A percentile compares a stretch with the other conserved stretches of the same genome.
Evolutionary conservation across 768 basidiomycete species (phyloP).

Genomic region (Chalciporus piperatus): DNA sequence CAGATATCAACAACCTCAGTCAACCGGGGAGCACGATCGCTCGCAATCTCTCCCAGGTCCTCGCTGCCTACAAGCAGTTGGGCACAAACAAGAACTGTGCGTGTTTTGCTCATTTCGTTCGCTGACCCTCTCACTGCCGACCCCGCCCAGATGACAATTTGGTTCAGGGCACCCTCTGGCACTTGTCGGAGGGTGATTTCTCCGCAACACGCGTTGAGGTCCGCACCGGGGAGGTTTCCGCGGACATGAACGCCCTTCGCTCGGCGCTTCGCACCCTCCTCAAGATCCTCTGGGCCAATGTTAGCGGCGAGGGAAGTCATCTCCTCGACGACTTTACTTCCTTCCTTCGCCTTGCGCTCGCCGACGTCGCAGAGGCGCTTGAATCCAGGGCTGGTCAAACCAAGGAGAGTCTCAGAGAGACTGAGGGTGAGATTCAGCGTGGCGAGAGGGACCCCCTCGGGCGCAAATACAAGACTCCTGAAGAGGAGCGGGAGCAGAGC

Average conservation of each 20-base stretch:
- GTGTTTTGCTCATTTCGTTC: not conserved
- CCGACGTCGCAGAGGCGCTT: conserved; percentile 61
- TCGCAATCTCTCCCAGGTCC: conserved; percentile 45
- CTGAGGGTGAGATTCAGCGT: conserved; percentile 57
- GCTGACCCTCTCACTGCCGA: not conserved
- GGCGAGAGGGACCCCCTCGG: conserved; percentile 61
- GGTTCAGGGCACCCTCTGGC: conserved; percentile 65
- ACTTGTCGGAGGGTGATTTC: conserved; percentile 56
- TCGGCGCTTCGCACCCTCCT: conserved; percentile 49
- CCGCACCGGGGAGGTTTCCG: conserved; percentile 43
- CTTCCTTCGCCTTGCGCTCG: conserved; percentile 59
- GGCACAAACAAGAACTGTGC: conserved; percentile 57
- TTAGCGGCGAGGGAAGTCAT: conserved; percentile 51
- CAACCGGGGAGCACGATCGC: conserved; percentile 54
- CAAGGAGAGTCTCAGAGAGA: conserved; percentile 50
- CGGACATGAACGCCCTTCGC: conserved; percentile 51
- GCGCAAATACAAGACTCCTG: conserved; percentile 45
- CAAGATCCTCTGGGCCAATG: conserved; percentile 49
- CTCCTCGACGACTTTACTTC: conserved; percentile 64
- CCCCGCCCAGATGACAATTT: conserved; percentile 52
- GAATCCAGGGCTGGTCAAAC: conserved; percentile 49
- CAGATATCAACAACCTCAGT: conserved; percentile 43
- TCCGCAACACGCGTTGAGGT: conserved; percentile 36
- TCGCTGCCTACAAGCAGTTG: conserved; percentile 58
- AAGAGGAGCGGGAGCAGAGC: conserved; percentile 38